Evolutionary conservation across 257 asterid genomes (phyloP), one percentile per base, ranked within the genome.

Genomic region (Solanum chmielewskii): DNA sequence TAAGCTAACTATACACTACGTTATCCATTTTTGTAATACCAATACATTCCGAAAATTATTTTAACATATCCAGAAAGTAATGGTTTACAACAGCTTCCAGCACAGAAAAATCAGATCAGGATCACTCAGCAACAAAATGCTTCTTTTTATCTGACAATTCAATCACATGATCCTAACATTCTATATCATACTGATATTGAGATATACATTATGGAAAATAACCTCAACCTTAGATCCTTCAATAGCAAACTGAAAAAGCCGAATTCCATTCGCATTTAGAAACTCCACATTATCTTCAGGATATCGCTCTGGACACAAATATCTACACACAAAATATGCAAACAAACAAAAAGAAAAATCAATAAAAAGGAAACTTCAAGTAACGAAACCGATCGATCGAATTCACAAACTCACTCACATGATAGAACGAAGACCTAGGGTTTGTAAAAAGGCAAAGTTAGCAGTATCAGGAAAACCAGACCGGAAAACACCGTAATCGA

Each of bases 391-490:
- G 8, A 41, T 23, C 75, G 29, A 39, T 37, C 47, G 27, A 56
- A 56, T 56, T 56, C 41, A 23, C 33, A 2, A 87, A 60, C 37
- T 27, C 76, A 69, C 27, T 81, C 80, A 87, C 98, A 96, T 88
- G 91, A 96, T 92, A 18, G 99, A 95, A 84, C 98, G 98, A 86
- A 96, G 96, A 92, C 94, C 94, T 90, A 96, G 98, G 94, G 98
- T 92, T 92, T 91, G 91, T 88, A 96, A 44, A 84, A 96, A 96
- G 45, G 98, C 89, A 76, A 96, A 93, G 86, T 96, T 96, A 45
- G 94, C 87, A 76, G 84, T 23, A 60, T 94, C 93, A 20, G 99
- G 99, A 83, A 95, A 96, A 31, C 99, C 98, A 20, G 98, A 96
- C n/a, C 99, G 97, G 91, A 86, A 96, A 35, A 96, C 90, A 42